Evolutionary conservation across 2,329 filamentous ascomycete genomes (phyloP), one percentile per base, ranked within the genome.

Genomic region (Paramyrothecium sp.): DNA sequence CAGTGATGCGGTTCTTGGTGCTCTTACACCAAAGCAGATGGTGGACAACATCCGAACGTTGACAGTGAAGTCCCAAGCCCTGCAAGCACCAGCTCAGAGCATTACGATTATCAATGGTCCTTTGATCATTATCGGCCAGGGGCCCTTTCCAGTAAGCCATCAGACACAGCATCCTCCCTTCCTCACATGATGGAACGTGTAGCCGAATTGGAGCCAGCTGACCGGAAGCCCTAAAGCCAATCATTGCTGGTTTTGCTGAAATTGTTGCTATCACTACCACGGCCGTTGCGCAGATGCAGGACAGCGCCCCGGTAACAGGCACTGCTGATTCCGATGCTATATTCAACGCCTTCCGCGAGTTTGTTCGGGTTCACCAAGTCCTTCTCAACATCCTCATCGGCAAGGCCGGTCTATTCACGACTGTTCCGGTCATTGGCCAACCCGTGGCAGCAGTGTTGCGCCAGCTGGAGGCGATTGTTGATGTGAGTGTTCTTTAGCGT

Each of bases 321-420:
- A 55, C 54, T 3, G 8, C 60, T 20, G 59, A 62, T 3, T 53
- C 64, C 1, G 48, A 62, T 7, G 54, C 49, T 10, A 65, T 72
- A 10, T 60, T 60, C 46, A 53, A 70, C 10, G 65, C 70, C 5
- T 71, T 71, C 60, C 62, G 62, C 46, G 50, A 67, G 56, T 73
- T 74, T 20, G 67, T 69, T 20, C 11, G 51, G 7, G 62, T 70
- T 8, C 70, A 74, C 34, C 67, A 73, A 58, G 51, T n/a, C 1
- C 61, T 73, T 10, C 63, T 74, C 16, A 70, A 71, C 30, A 71
- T 71, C 30, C 58, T 75, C 3, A 74, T 73, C 55, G 69, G 68
- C 52, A 75, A 73, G 60, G 61, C 70, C 19, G 68, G 68, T 2
- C 50, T 73, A 5, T 59, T 72, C 50, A 54, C 12, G 0, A 56